Base-by-base conservation (phyloP, 208 protist genomes). In the Trypanosoma lewisi region DNA sequence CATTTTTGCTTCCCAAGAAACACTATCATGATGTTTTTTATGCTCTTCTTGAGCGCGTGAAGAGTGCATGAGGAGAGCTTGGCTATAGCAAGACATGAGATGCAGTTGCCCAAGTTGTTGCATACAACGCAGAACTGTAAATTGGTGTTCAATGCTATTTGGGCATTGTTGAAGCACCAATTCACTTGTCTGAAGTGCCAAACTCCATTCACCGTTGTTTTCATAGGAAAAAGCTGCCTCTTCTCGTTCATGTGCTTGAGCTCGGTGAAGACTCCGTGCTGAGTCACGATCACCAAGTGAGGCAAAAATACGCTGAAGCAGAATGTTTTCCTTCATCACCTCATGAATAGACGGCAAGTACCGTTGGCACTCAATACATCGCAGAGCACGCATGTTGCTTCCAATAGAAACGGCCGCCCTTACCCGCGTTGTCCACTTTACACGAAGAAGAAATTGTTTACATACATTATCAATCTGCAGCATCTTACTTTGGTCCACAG, bases 181-280 rank as follows among this genome's bases (percentile, higher is more conserved):
- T 44, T 93, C 89, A 37, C 80, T 87, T 70, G 81, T 77, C 42
- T 84, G 78, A 16, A 93, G 53, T 1, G 89, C 89, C 11, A 81
- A 56, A 36, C 69, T 59, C 89, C 89, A 96, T 56, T 96, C 87
- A 11, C 89, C 89, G 57, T 80, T 92, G 71, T 91, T 89, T 71
- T 96, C 86, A 50, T 80, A 77, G 11, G 86, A 90, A 50, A 92
- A 86, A 41, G 86, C 89, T 3, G 85, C 80, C 19, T 93, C 76
- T 19, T 80, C 78, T 12, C 70, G 70, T 16, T 67, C 53, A 14
- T 81, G 62, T 17, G 60, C 67, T 34, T 53, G 72, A 42, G 68
- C 60, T n/a, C 76, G 74, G 55, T 96, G 84, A 36, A 96, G 78
- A 37, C 77, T 77, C n/a, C 75, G 67, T 17, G 87, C 75, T 4